A percentile compares a stretch with the other conserved stretches of the same genome.
Evolutionary conservation across 2,329 filamentous ascomycete species (phyloP).

Genomic region (Chrysoporthe deuterocubensis): DNA sequence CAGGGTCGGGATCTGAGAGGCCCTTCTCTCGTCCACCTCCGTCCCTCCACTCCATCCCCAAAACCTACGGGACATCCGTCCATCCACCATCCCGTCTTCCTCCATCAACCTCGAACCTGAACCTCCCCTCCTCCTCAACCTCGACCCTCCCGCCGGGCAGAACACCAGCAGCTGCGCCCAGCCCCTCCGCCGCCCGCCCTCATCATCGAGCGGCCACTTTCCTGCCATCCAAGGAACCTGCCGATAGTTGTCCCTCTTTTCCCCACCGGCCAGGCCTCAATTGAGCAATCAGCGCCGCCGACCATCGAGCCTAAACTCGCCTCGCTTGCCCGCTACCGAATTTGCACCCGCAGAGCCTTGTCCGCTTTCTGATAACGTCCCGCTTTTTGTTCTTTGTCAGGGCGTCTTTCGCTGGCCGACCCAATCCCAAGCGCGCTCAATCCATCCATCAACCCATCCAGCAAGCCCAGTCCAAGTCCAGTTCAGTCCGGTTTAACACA

Average conservation of each 20-base stretch:
- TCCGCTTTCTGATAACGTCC: conserved; percentile 30
- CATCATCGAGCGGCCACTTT: background rate
- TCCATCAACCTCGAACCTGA: too few species aligned
- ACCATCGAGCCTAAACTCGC: conserved; percentile 21
- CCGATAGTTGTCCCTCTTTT: conserved; percentile 5
- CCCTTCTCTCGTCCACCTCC: background rate
- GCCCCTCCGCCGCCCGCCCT: background rate
- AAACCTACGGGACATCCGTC: background rate
- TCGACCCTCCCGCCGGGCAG: background rate
- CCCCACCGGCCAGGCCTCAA: conserved; percentile 6
- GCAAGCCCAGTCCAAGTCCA: conserved; percentile 4
- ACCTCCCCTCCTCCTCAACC: too few species aligned
- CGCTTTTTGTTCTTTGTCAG: conserved; percentile 30
- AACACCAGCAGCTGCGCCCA: background rate
- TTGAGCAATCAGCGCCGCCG: conserved; percentile 20
- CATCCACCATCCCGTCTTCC: background rate
- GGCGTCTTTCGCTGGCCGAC: conserved; percentile 28
- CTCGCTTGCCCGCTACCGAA: conserved; percentile 26
- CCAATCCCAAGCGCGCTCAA: conserved; percentile 15
- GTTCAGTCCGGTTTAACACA: conserved; percentile 15
- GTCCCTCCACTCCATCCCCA: too few species aligned
- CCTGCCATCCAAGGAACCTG: background rate
- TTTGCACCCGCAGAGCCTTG: conserved; percentile 24
- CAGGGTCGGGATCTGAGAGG: background rate
- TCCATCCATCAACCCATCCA: conserved; percentile 4